Evolutionary conservation across 345 rosid species (phyloP).

Genomic region (Arabis hirsuta): DNA sequence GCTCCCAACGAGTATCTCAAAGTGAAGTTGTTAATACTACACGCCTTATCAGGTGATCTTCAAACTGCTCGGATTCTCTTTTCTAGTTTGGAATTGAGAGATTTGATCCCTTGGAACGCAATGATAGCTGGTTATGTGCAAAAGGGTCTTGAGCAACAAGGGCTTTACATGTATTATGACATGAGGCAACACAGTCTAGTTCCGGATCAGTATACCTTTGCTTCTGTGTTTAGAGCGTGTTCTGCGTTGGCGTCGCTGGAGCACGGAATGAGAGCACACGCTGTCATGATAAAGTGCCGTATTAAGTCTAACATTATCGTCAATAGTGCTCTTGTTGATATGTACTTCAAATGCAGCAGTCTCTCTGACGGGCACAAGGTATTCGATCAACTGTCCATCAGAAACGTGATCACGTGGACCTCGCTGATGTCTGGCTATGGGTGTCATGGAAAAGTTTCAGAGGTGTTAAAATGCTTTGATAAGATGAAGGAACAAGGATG

Average conservation of each 20-base stretch:
- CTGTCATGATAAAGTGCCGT: conserved; percentile 55
- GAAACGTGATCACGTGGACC: conserved; percentile 73
- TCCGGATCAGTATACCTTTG: conserved; percentile 72
- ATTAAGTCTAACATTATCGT: conserved; percentile 59
- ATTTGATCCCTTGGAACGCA: conserved; percentile 61
- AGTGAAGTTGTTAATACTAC: conserved; percentile 63
- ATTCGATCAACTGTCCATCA: conserved; percentile 48
- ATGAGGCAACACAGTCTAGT: conserved; percentile 53
- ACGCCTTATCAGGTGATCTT: conserved; percentile 60
- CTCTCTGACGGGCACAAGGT: conserved; percentile 53
- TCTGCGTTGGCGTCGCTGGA: conserved; percentile 63
- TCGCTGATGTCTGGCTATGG: conserved; percentile 73
- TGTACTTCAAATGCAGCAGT: conserved; percentile 79
- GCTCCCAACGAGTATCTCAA: conserved; percentile 53
- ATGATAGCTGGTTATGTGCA: conserved; percentile 66
- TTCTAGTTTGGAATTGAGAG: conserved; percentile 36
- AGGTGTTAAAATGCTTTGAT: conserved; percentile 65
- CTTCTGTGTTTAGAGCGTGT: conserved; percentile 71
- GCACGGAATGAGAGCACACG: conserved; percentile 66
- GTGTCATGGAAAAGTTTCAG: conserved; percentile 61
- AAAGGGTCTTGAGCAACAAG: conserved; percentile 53
- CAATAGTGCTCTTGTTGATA: conserved; percentile 67
- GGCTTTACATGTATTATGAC: conserved; percentile 53
- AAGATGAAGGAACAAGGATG: conserved; percentile 64
- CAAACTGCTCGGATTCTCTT: conserved; percentile 52